These are phyloP conservation scores for Cucumis hystrix DNA, from an alignment of 306 rosid genomes.

Conservation along the genomic window DNA sequence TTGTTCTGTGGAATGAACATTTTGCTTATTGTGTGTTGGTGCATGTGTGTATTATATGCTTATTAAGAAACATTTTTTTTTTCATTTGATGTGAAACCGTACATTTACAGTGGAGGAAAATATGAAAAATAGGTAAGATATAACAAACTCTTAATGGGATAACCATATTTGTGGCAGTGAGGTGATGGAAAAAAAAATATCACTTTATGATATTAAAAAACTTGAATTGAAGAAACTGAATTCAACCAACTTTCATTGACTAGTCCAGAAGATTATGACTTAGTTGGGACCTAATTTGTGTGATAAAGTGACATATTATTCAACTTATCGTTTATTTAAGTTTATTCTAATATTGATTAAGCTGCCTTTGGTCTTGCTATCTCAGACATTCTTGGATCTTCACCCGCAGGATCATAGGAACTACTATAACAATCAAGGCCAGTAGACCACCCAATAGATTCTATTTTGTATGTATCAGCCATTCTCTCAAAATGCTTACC, in stretches of 20 bases:
- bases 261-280: neutral
- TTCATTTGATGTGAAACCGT: neutral
- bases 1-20: neutral
- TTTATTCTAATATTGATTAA: neutral
- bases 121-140: neutral
- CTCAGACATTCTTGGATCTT: neutral
- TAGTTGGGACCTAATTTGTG: neutral
- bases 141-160: neutral
- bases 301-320: neutral
- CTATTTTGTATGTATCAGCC: neutral
- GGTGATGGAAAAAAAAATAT: neutral
- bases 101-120: neutral
- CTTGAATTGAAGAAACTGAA: neutral
- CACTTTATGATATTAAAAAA: neutral
- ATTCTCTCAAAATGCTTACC: neutral
- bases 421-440: neutral
- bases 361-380: neutral
- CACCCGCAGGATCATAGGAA: neutral
- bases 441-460: neutral
- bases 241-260: neutral
- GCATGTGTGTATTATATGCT: neutral
- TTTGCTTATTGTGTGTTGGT: neutral
- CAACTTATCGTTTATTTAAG: neutral
- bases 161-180: neutral
- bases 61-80: neutral